Conservation (phyloP, 108 stramenopile genomes). For the Pseudonitzschia delicatissima region DNA sequence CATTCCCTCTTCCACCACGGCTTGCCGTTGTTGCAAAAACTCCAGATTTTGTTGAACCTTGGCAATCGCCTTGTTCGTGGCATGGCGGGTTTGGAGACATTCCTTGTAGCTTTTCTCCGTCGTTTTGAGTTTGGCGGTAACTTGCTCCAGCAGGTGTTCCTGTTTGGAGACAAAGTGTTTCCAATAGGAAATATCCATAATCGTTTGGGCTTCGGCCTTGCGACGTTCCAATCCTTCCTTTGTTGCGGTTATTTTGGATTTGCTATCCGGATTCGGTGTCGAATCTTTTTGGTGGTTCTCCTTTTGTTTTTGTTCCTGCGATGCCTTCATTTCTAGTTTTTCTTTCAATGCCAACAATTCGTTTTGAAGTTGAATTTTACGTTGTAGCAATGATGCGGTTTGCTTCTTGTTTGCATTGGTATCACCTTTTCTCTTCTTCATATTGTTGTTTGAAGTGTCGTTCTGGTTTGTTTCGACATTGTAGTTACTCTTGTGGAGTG, state of each 20-base stretch:
- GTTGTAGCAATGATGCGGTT: slow-evolving; percentile 3
- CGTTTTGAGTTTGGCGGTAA: not conserved
- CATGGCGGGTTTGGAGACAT: not conserved
- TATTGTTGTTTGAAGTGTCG: not conserved
- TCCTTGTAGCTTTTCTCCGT: not conserved
- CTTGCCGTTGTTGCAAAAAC: not conserved
- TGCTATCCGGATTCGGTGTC: not conserved
- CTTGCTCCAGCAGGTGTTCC: slow-evolving; percentile 20
- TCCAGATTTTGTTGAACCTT: not conserved
- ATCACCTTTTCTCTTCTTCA: not conserved
- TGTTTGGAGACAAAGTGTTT: slow-evolving; percentile 35
- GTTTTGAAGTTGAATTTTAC: slow-evolving; percentile 19
- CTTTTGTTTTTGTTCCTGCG: not conserved
- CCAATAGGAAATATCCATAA: slow-evolving; percentile 34
- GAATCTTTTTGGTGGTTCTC: not conserved
- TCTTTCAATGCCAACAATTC: slow-evolving; percentile 24
- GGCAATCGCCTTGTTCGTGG: not conserved
- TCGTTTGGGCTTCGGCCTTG: slow-evolving; percentile 18
- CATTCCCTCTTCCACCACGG: slow-evolving; percentile 1
- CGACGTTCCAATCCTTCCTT: slow-evolving; percentile 15
- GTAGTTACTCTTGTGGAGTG: not conserved
- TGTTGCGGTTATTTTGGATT: not conserved
- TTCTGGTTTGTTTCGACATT: not conserved
- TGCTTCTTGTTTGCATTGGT: not conserved
- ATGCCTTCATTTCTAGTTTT: slow-evolving; percentile 4